Evolutionary conservation across 1,284 basidiomycete species (phyloP).

Genomic region (Fomitopsis betulina): DNA sequence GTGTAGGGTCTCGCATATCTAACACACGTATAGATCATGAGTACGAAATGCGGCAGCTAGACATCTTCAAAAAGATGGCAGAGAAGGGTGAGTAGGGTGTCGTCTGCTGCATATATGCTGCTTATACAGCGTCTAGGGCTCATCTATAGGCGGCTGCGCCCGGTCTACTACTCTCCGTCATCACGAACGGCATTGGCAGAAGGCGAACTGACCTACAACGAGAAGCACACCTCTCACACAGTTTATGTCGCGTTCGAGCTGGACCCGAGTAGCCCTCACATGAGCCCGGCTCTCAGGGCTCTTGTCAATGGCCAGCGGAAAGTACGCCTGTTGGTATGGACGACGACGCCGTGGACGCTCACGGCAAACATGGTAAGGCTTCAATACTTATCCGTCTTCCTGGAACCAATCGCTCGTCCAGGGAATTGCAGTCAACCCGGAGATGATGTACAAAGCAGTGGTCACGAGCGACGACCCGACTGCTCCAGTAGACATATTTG

Average conservation of each 20-base stretch:
- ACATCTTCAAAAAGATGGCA: conserved; percentile 88
- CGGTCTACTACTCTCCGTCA: conserved; percentile 95
- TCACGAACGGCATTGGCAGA: conserved; percentile 94
- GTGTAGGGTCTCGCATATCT: conserved; percentile 2
- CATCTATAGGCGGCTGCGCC: conserved; percentile 84
- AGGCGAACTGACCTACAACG: conserved; percentile 90
- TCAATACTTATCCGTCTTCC: background rate
- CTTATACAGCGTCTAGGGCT: conserved; percentile 44
- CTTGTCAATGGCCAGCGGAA: conserved; percentile 16
- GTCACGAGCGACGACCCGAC: conserved; percentile 26
- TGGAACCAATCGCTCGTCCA: conserved; percentile 26
- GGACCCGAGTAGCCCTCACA: conserved; percentile 23
- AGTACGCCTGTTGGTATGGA: conserved; percentile 86
- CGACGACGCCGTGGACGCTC: conserved; percentile 97
- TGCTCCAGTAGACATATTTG: conserved; percentile 56
- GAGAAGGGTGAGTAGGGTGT: conserved; percentile 51
- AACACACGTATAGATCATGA: conserved; percentile 55
- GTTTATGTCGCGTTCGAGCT: conserved; percentile 84
- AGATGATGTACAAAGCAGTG: conserved; percentile 70
- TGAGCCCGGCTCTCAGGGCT: conserved; percentile 20
- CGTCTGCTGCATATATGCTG: background rate
- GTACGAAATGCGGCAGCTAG: conserved; percentile 89
- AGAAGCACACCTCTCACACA: conserved; percentile 84
- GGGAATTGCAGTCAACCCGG: conserved; percentile 83
- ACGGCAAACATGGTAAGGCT: conserved; percentile 88